Conservation (phyloP, 257 asterid species). For the Penstemon barbatus region DNA sequence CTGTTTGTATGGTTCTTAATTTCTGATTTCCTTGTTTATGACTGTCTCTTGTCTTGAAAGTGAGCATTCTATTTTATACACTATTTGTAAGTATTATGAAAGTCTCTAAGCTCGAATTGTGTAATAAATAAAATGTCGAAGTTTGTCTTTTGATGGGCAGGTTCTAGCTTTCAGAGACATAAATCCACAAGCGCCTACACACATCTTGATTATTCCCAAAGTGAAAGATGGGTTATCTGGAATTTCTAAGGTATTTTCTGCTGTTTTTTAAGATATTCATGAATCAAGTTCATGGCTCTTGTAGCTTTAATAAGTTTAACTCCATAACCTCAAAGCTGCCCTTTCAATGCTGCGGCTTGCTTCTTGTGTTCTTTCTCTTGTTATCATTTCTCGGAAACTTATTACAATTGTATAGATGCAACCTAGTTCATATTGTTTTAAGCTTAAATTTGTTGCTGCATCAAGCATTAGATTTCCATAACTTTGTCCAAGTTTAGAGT, state of each 20-base stretch:
- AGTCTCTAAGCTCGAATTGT: too few species aligned
- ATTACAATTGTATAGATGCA: neutral
- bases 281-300: neutral
- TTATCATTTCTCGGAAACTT: constrained; percentile 9
- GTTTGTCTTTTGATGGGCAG: constrained; percentile 36
- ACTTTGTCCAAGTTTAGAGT: too few species aligned
- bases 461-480: neutral
- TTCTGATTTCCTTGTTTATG: too few species aligned
- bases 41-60: too few species aligned
- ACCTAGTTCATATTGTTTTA: neutral
- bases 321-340: neutral
- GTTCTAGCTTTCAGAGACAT: constrained; percentile 95
- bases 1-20: neutral
- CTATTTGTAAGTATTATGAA: too few species aligned
- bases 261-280: neutral
- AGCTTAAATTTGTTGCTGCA: neutral
- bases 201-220: constrained; percentile 82
- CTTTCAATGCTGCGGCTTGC: neutral
- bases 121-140: too few species aligned
- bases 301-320: neutral
- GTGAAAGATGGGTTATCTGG: constrained; percentile 77
- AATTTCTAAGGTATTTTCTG: constrained; percentile 54
- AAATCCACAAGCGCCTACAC: constrained; percentile 81
- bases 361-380: neutral
- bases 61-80: too few species aligned